Conservation (phyloP, 805 yeast species). For the Kodamaea kakaduensis region DNA sequence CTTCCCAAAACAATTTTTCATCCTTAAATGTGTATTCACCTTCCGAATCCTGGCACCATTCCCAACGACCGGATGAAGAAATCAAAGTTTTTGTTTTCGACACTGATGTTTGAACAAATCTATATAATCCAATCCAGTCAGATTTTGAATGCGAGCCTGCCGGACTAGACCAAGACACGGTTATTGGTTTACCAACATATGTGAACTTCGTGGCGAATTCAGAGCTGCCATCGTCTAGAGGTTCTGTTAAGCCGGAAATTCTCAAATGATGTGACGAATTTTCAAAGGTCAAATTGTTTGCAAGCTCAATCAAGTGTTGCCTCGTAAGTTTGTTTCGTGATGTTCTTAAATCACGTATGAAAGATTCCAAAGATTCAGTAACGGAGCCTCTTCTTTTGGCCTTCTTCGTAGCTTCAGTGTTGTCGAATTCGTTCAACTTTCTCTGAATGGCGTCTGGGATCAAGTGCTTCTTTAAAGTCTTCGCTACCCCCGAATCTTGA, state of each 20-base stretch:
- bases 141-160: slow-evolving; percentile 36
- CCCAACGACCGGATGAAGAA: slow-evolving; percentile 68
- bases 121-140: slow-evolving; percentile 80
- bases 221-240: slow-evolving; percentile 5
- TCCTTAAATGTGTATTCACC: slow-evolving; percentile 51
- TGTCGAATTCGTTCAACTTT: slow-evolving; percentile 20
- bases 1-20: slow-evolving; percentile 54
- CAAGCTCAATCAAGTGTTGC: slow-evolving; percentile 34
- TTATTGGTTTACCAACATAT: slow-evolving; percentile 50
- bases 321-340: slow-evolving; percentile 31
- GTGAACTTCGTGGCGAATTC: slow-evolving; percentile 14
- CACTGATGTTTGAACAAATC: slow-evolving; percentile 53
- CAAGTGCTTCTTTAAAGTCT: slow-evolving; percentile 39
- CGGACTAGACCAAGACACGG: slow-evolving; percentile 54
- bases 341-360: slow-evolving; percentile 37
- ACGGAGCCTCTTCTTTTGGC: slow-evolving; percentile 33
- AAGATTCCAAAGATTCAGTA: slow-evolving; percentile 44
- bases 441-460: slow-evolving; percentile 37
- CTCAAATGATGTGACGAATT: slow-evolving; percentile 31
- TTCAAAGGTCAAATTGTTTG: slow-evolving; percentile 38
- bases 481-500: slow-evolving; percentile 49
- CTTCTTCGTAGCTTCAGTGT: slow-evolving; percentile 12
- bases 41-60: slow-evolving; percentile 27
- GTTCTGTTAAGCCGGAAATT: slow-evolving; percentile 18
- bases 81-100: slow-evolving; percentile 53